Percentiles rank a stretch among this genome's conserved stretches.
These are phyloP conservation scores for Xylaria curta DNA, from an alignment of 495 filamentous ascomycete species.

Conservation along the genomic window DNA sequence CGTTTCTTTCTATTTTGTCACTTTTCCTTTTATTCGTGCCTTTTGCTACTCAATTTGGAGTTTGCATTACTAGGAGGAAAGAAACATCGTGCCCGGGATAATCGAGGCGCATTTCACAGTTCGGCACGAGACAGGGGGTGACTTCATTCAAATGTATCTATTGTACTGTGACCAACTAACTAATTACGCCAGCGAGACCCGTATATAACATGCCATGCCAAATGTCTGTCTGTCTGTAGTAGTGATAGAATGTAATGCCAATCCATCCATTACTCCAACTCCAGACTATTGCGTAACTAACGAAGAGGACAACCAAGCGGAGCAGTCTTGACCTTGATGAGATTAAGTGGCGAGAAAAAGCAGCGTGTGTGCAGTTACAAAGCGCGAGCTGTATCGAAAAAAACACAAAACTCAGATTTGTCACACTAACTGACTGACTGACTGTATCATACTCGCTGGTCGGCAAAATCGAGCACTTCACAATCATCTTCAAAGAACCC, in stretches of 20 bases:
- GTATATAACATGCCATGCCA: conserved; percentile 33
- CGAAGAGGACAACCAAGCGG: conserved; percentile 31
- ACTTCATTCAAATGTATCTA: conserved; percentile 40
- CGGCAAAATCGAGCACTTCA: conserved; percentile 89
- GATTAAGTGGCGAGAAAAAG: conserved; percentile 24
- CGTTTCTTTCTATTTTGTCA: no score
- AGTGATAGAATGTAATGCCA: conserved; percentile 30
- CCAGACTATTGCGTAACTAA: conserved; percentile 32
- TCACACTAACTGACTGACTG: conserved; percentile 6
- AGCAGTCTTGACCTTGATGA: background rate
- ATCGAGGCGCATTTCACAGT: background rate
- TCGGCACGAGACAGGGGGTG: conserved; percentile 1
- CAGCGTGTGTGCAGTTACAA: conserved; percentile 31
- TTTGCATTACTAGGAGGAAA: background rate
- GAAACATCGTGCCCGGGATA: no score
- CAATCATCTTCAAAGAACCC: conserved; percentile 96
- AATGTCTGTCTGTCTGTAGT: background rate
- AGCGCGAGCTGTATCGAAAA: conserved; percentile 31
- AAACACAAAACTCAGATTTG: conserved; percentile 27
- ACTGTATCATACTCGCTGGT: conserved; percentile 76
- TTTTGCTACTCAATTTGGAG: background rate
- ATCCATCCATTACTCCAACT: conserved; percentile 36
- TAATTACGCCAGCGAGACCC: conserved; percentile 26
- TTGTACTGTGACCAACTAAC: conserved; percentile 32
- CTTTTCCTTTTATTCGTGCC: no score